phyloP scores from a whole-genome alignment of 768 basidiomycete genomes.

The Gloeostereum incarnatum region DNA sequence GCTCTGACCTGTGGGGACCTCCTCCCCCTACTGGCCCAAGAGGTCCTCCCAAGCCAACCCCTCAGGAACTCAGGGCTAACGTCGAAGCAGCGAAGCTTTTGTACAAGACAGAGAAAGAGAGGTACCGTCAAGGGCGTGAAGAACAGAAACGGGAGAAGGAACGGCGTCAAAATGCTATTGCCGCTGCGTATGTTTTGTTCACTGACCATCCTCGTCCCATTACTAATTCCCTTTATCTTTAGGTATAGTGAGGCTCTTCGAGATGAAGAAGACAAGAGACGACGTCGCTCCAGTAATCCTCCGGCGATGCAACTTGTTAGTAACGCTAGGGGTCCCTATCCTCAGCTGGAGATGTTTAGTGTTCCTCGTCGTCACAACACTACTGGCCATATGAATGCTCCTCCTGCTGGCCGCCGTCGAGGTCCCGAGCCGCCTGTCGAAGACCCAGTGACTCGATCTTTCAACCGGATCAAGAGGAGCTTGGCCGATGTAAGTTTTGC shows the following conservation, averaged over 20 bases:
- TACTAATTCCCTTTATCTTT: background rate
- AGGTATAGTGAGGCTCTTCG: too few species aligned
- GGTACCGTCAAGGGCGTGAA: constrained; percentile 52
- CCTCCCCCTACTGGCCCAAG: constrained; percentile 11
- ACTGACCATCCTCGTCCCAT: constrained; percentile 7
- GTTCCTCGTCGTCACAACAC: constrained; percentile 40
- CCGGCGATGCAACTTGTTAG: constrained; percentile 40
- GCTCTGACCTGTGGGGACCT: constrained; percentile 4
- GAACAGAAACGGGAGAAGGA: constrained; percentile 30
- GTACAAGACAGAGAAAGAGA: constrained; percentile 66
- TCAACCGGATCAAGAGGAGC: constrained; percentile 43
- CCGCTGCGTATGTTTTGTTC: constrained; percentile 7
- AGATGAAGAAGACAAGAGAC: background rate
- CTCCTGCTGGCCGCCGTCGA: constrained; percentile 14
- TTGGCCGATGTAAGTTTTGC: constrained; percentile 50
- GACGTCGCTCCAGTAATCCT: constrained; percentile 4
- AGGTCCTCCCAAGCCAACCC: constrained; percentile 14
- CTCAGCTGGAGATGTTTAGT: constrained; percentile 52
- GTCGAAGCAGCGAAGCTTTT: constrained; percentile 58
- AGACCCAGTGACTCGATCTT: constrained; percentile 23
- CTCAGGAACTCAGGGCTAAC: constrained; percentile 31
- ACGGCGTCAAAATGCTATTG: background rate
- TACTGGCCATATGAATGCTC: constrained; percentile 7
- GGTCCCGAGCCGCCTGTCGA: constrained; percentile 2
- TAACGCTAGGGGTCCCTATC: constrained; percentile 50